Conservation (phyloP, 352 stramenopile genomes). For the Pseudoperonospora humuli region DNA sequence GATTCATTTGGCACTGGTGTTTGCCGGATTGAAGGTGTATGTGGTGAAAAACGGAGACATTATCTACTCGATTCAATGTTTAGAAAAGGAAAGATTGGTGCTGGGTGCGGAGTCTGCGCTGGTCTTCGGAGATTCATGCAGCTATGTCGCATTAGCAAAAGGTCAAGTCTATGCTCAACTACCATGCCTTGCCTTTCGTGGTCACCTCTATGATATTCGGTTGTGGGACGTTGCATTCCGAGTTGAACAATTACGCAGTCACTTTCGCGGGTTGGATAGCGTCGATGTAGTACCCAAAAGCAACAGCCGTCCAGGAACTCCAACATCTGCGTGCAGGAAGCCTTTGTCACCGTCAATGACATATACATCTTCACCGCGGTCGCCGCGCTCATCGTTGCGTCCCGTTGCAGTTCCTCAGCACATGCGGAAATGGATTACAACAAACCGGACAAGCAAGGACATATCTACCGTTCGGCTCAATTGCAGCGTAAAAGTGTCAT, state of each 20-base stretch:
- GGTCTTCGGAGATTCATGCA: conserved; percentile 12
- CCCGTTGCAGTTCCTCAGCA: conserved; percentile 17
- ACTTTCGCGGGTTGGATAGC: conserved; percentile 38
- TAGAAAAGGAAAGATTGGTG: neutral
- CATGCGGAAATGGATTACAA: conserved; percentile 46
- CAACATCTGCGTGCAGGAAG: conserved; percentile 10
- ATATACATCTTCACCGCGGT: conserved; percentile 27
- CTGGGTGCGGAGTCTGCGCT: conserved; percentile 9
- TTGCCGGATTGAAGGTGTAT: conserved; percentile 25
- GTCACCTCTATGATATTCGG: conserved; percentile 48
- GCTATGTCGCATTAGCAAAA: neutral
- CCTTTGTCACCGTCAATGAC: conserved; percentile 17
- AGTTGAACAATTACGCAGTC: conserved; percentile 45
- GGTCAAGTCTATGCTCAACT: neutral
- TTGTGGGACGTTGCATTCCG: conserved; percentile 56
- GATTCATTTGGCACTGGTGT: conserved; percentile 47
- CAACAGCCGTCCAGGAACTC: conserved; percentile 16
- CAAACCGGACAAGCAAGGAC: conserved; percentile 42
- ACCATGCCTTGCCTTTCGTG: conserved; percentile 9
- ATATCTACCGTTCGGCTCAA: conserved; percentile 33
- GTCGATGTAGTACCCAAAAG: conserved; percentile 12
- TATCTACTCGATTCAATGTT: conserved; percentile 8
- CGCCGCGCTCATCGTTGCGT: conserved; percentile 20
- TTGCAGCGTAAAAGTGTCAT: conserved; percentile 10
- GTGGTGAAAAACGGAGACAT: conserved; percentile 39